Conservation (phyloP, 208 protist genomes). For the Blastocrithidia nonstop region DNA sequence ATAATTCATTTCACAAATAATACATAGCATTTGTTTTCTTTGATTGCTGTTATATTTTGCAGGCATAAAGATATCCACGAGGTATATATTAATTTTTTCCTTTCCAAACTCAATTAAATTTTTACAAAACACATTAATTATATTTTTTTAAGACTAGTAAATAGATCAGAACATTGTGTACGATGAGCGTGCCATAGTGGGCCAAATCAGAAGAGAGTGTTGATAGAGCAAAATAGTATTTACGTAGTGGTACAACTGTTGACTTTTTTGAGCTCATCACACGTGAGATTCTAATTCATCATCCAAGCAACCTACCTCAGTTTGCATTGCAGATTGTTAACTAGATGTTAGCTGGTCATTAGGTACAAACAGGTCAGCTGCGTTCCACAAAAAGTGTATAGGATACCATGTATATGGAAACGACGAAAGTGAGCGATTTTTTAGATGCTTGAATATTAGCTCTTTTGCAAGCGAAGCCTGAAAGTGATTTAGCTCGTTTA, state of each 20-base stretch:
- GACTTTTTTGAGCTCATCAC: conserved; percentile 85
- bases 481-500: conserved; percentile 39
- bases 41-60: no score
- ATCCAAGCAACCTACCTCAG: conserved; percentile 31
- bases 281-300: conserved; percentile 42
- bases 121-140: no score
- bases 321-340: conserved; percentile 54
- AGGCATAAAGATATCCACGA: no score
- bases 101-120: no score
- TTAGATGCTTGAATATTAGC: conserved; percentile 79
- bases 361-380: conserved; percentile 19
- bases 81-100: no score
- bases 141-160: no score
- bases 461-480: conserved; percentile 49
- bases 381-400: conserved; percentile 47
- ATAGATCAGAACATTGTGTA: neutral
- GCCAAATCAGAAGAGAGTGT: conserved; percentile 67
- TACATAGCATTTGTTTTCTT: no score
- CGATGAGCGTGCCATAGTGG: conserved; percentile 51
- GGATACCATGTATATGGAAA: conserved; percentile 66
- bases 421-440: conserved; percentile 65
- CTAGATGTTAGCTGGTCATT: conserved; percentile 37
- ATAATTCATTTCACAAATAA: no score
- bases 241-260: conserved; percentile 57
- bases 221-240: conserved; percentile 73